Conservation (phyloP, 345 rosid genomes). For the Mercurialis annua region DNA sequence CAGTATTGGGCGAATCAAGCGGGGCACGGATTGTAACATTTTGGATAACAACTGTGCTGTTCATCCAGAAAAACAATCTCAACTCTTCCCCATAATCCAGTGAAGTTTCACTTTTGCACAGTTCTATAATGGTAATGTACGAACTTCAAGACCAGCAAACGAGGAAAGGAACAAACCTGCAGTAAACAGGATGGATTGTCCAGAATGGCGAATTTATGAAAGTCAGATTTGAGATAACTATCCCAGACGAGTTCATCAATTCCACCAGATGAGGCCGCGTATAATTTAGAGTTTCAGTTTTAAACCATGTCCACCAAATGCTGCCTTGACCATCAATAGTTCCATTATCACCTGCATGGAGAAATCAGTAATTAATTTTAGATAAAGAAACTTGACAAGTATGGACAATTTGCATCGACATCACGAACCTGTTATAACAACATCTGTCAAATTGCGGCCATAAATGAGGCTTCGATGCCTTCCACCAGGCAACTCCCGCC, state of each 20-base stretch:
- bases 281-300: conserved; percentile 58
- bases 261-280: conserved; percentile 97
- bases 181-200: conserved; percentile 96
- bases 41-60: conserved; percentile 79
- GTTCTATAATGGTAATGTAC: conserved; percentile 18
- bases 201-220: conserved; percentile 92
- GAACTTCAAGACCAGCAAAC: conserved; percentile 20
- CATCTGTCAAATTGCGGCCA: conserved; percentile 88
- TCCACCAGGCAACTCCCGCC: conserved; percentile 83
- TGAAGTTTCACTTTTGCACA: conserved; percentile 36
- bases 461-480: conserved; percentile 90
- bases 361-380: conserved; percentile 18
- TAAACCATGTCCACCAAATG: conserved; percentile 88
- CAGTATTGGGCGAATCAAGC: conserved; percentile 91
- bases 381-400: conserved; percentile 14
- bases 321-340: conserved; percentile 95
- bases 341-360: conserved; percentile 77
- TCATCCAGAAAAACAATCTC: conserved; percentile 45
- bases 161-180: conserved; percentile 65
- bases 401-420: conserved; percentile 3
- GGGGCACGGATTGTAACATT: conserved; percentile 92
- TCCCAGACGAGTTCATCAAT: conserved; percentile 78
- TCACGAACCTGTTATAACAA: conserved; percentile 78
- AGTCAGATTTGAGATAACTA: conserved; percentile 80
- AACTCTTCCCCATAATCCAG: conserved; percentile 38